Base-by-base conservation (phyloP, 345 rosid species). In the Aquilaria yunnanensis region DNA sequence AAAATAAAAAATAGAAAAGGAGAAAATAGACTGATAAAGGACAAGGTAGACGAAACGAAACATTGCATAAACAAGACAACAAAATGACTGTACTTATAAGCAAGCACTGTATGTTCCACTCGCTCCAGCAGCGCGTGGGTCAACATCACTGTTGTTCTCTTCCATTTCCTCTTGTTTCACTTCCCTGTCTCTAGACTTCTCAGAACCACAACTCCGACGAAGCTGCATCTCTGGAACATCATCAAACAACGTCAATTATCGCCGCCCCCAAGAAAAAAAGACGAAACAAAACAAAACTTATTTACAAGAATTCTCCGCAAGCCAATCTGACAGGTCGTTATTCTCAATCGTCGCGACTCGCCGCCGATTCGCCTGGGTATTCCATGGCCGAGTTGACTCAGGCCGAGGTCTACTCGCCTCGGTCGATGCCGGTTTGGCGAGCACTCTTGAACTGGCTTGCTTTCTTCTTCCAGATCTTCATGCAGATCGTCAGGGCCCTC, bases 321-420 rank as follows among this genome's bases (percentile, higher is more conserved):
- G 7, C 8, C 43, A 37, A 8, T 37, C 43, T 37, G 43, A 3
- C 43, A 8, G 8, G 8, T 37, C 43, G 7, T 37, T 37, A 5
- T 3, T 37, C 43, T 8, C 43, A 37, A 1, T 37, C 43, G 43
- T 37, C 59, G 14, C 47, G 16, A 10, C 32, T 12, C 6, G 8
- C 11, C 16, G 32, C 47, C 31, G 45, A 51, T 29, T 51, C 14
- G 65, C 31, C 32, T 34, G 65, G 34, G 54, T 31, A 45, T 8
- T 30, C 47, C 4, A 92, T 92, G 98, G 93, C 83, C 62, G 99
- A 95, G 99, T 79, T 90, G 85, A 80, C 96, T 73, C 96, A 81
- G 86, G 57, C 85, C 70, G 98, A 92, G 73, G 90, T 78, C 33
- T 80, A 82, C 75, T 77, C 96, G 57, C 83, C 88, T 33, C 79